phyloP scores from a whole-genome alignment of 495 filamentous ascomycete species.

The Cladorrhinum samala region DNA sequence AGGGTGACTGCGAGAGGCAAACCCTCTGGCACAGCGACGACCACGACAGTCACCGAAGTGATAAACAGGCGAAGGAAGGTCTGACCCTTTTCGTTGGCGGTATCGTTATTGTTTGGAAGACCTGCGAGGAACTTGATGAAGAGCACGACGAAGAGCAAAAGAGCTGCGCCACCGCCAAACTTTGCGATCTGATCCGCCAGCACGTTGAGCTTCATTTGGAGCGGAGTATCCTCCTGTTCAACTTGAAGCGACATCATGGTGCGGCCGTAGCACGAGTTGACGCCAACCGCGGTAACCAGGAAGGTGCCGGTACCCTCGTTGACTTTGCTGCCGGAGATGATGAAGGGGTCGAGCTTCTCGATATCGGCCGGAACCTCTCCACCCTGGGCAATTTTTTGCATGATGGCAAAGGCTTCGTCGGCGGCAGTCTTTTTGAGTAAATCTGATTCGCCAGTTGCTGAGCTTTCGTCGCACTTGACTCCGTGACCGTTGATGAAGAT shows the following conservation, averaged over 20 bases:
- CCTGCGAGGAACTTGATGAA: constrained; percentile 82
- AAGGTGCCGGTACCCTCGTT: constrained; percentile 88
- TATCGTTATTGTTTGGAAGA: constrained; percentile 45
- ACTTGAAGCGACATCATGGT: constrained; percentile 92
- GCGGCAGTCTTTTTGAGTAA: constrained; percentile 64
- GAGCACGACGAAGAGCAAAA: constrained; percentile 78
- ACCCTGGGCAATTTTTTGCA: constrained; percentile 50
- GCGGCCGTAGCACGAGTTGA: constrained; percentile 82
- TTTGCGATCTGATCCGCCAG: constrained; percentile 91
- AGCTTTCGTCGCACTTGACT: constrained; percentile 76
- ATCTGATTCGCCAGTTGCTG: constrained; percentile 80
- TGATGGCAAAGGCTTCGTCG: constrained; percentile 71
- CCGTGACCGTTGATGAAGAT: constrained; percentile 65
- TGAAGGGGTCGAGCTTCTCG: constrained; percentile 85
- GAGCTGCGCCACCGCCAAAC: constrained; percentile 74
- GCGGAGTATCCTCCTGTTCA: constrained; percentile 81
- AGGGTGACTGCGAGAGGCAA: constrained; percentile 88
- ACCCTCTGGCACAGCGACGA: constrained; percentile 97
- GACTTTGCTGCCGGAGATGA: constrained; percentile 87
- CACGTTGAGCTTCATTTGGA: constrained; percentile 84
- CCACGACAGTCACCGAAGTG: constrained; percentile 90
- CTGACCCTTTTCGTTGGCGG: constrained; percentile 73
- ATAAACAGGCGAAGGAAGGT: constrained; percentile 88
- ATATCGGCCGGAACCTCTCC: constrained; percentile 47
- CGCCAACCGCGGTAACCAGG: constrained; percentile 76